Base-by-base conservation (phyloP, 495 filamentous ascomycete species). In the Rusavskia elegans region DNA sequence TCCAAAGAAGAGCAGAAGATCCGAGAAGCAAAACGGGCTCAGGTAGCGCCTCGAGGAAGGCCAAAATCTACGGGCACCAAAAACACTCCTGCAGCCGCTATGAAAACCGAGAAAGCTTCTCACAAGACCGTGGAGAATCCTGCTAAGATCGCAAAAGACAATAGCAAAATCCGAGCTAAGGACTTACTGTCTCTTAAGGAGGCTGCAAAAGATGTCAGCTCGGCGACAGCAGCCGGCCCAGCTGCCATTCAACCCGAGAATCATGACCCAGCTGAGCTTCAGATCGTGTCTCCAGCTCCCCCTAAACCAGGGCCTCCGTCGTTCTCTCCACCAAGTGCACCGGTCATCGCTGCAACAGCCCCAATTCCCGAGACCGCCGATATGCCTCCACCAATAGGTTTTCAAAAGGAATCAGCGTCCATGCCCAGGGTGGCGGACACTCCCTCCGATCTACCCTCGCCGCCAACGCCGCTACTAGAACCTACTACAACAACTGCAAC, bases 1-100 rank as follows among this genome's bases (percentile, higher is more conserved):
- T 78, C 83, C 0, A 78, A 82, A 23, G 80, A 87, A 52, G 81
- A 86, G 59, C 74, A 82, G 51, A 83, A 84, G 35, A 76, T 75
- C 6, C 68, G 73, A 30, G 74, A 79, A 58, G 66, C 63, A 27
- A 67, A 70, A 46, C 44, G 44, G 29, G 61, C 64, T 8, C 65
- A 59, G 36, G 27, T 52, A 48, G 48, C 57, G 8, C 27, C 53
- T 54, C 17, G 69, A 71, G 57, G 67, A 62, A 51, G 39, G 20
- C 51, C 48, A 16, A 66, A 59, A 52, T 21, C 53, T 13, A 63
- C 55, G 41, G 53, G 58, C 9, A 55, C 55, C 50, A 66, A 55
- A 48, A 65, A 55, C 41, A 51, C 44, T 25, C 44, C 29, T 2
- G 44, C 32, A 35, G 32, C 10, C 13, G 32, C 32, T 14, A 35